Base-by-base conservation (phyloP, 2,329 filamentous ascomycete genomes). In the Sporothrix pseudoabietina region DNA sequence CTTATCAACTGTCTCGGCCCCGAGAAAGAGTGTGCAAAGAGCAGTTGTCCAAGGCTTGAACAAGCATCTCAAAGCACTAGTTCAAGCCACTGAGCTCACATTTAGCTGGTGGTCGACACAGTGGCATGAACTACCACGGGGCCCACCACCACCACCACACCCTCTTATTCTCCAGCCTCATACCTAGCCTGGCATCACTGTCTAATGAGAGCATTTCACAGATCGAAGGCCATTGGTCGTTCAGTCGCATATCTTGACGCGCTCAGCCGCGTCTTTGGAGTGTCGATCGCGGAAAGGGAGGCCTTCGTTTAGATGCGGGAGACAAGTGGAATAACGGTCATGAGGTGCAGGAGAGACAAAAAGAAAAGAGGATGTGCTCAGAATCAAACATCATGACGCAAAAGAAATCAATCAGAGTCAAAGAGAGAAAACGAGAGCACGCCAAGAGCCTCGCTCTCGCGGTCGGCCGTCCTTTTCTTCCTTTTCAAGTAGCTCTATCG, bases 241-340 rank as follows among this genome's bases (percentile, higher is more conserved):
- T 66, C 39, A 9, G 6, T 22, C 1, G 32, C 30, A 44, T 71
- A 54, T 61, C 54, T 71, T 49, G 69, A 71, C 69, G 69, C 69
- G 69, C 69, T 61, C 69, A 61, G 52, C 52, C 54, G 54, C 69
- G 69, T 71, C 69, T 26, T 59, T 71, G 52, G 66, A 59, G 22
- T 12, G 69, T 55, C 35, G 69, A 59, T 47, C 54, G 30, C 69
- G 69, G 54, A 49, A 32, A 47, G 69, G 69, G 54, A 54, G 54
- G 54, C n/a, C 6, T 16, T 47, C 22, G 68, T 44, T 22, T 55
- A 39, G n/a, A n/a, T 10, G 49, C n/a, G 35, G 49, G 49, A 30
- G 12, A 19, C 12, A 35, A 49, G 39, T 32, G 49, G 32, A 59
- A 41, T 22, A 47, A 44, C 39, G n/a, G 19, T 12, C 10, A 55